These are phyloP conservation scores for Venturia effusa DNA, from an alignment of 2,329 filamentous ascomycete genomes.

Conservation along the genomic window DNA sequence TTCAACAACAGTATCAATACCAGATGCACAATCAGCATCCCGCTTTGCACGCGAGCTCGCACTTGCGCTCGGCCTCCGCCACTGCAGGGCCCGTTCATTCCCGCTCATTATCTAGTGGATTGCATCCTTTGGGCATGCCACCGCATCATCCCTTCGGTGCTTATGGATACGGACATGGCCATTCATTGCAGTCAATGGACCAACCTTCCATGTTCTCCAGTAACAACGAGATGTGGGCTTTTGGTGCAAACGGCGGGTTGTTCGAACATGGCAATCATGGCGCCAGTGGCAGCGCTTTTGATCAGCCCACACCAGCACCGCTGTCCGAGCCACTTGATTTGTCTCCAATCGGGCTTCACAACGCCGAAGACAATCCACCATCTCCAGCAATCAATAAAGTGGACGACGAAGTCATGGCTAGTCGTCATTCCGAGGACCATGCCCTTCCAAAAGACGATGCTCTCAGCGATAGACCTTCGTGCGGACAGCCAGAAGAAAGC, in stretches of 20 bases:
- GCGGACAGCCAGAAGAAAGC: background rate
- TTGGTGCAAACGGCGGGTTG: background rate
- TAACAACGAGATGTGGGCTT: background rate
- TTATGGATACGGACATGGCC: background rate
- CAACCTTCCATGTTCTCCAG: background rate
- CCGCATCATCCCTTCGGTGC: background rate
- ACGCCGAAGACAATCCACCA: background rate
- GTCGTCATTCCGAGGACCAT: background rate
- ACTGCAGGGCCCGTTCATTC: background rate
- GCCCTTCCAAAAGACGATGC: background rate
- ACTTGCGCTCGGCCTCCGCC: background rate
- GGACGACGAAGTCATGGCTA: background rate
- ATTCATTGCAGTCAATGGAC: background rate
- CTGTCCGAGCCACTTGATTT: background rate
- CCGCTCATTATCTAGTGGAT: background rate
- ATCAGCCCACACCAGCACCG: background rate
- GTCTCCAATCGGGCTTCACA: background rate
- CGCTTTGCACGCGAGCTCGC: background rate
- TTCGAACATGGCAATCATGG: background rate
- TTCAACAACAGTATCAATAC: constrained; percentile 2
- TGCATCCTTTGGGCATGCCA: background rate
- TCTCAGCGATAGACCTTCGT: background rate
- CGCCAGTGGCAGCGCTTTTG: background rate
- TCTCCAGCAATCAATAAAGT: background rate
- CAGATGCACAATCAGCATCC: background rate